These are phyloP conservation scores for Xerocomus amazonicus DNA, from an alignment of 1,284 basidiomycete species.

Conservation along the genomic window DNA sequence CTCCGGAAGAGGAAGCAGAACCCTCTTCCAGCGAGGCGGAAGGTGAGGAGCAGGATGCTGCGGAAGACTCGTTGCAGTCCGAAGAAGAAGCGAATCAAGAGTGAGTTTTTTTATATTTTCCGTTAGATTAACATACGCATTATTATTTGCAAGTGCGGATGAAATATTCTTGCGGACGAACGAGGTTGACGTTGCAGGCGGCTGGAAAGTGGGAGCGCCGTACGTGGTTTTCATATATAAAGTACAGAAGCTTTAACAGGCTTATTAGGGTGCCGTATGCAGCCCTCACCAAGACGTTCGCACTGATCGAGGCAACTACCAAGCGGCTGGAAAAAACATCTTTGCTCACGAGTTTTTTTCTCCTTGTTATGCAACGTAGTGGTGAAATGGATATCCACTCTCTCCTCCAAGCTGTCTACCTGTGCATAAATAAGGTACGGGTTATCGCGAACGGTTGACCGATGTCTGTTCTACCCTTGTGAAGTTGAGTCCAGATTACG, in stretches of 20 bases:
- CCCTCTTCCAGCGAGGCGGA: conserved; percentile 42
- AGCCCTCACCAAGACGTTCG: conserved; percentile 85
- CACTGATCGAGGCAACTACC: conserved; percentile 90
- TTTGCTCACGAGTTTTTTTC: conserved; percentile 82
- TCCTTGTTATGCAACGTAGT: conserved; percentile 86
- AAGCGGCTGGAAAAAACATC: conserved; percentile 94
- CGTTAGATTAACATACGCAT: neutral
- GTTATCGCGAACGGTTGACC: neutral
- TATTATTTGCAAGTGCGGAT: conserved; percentile 55
- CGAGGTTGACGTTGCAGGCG: conserved; percentile 78
- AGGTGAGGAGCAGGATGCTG: conserved; percentile 53
- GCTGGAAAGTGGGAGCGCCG: conserved; percentile 87
- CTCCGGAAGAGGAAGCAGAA: conserved; percentile 40
- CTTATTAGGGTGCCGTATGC: conserved; percentile 84
- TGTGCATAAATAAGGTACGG: conserved; percentile 93
- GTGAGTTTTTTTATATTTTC: conserved; percentile 37
- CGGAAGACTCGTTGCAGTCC: conserved; percentile 36
- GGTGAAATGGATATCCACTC: conserved; percentile 64
- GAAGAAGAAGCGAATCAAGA: conserved; percentile 51
- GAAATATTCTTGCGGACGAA: conserved; percentile 57
- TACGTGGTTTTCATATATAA: conserved; percentile 41
- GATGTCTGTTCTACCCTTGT: conserved; percentile 10
- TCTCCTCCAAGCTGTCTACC: conserved; percentile 87
- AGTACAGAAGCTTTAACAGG: conserved; percentile 2
- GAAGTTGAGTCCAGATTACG: conserved; percentile 92